Evolutionary conservation across 495 filamentous ascomycete species (phyloP), one percentile per base, ranked within the genome.

Genomic region (Hypoxylon trugodes): DNA sequence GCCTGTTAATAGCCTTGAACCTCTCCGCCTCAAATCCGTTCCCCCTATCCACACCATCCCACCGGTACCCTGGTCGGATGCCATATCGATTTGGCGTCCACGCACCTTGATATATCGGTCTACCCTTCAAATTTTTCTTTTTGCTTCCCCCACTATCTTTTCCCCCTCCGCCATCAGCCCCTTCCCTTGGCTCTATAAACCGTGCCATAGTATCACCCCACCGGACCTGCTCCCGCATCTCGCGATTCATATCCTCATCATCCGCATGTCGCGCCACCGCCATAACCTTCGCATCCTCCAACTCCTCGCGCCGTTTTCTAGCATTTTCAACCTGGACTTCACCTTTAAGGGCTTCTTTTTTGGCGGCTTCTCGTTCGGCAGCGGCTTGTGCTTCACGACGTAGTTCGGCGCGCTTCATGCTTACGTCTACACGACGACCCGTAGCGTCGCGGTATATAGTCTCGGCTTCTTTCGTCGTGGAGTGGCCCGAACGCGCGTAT

Each of bases 21-120:
- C 91, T 89, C 76, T 97, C 91, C 75, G 85, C 91, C 80, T 98
- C 95, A 71, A 96, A 98, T 36, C 94, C 93, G 81, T 90, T 98
- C 16, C 89, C 82, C 64, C 95, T 81, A 84, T 98, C 96, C 35
- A 98, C 96, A 10, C 96, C 96, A 85, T 99, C 95, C 95, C 95
- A 99, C 67, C 89, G 77, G 79, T 96, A 89, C 6, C 95, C 96
- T 2, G 95, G 95, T 61, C 88, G 77, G 61, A 98, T 98, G 13
- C 91, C 90, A 82, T 97, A 98, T 53, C 95, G 83, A 86, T 99
- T 99, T 59, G 95, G 95, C 75, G 86, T 76, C 50, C 87, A 90
- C 0, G 87, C 79, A 0, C 94, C 95, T 60, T 86, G 78, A 74
- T 97, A 99, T 16, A 92, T 68, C 43, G 91, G 91, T 67, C 82